Percentiles rank a stretch among this genome's conserved stretches.
Evolutionary conservation across 2,329 filamentous ascomycete species (phyloP).

Genomic region (Pseudocercospora cruenta): DNA sequence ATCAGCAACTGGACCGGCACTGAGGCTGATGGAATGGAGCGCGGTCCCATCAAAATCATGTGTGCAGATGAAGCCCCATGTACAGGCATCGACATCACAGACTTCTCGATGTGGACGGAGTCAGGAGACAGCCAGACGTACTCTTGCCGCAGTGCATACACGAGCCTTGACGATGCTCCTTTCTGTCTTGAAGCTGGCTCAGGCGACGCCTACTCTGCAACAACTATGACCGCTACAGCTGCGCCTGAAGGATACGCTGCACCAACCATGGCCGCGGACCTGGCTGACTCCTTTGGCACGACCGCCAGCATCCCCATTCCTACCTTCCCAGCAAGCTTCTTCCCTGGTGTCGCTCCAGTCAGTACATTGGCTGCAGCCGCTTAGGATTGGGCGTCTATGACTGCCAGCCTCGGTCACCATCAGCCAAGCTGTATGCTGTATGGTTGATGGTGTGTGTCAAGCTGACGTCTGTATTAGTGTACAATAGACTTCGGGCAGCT

Average conservation of each 20-base stretch:
- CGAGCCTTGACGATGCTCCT: conserved; percentile 41
- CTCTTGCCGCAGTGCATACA: conserved; percentile 54
- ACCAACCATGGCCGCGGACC: conserved; percentile 43
- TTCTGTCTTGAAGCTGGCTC: conserved; percentile 49
- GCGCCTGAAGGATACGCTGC: conserved; percentile 45
- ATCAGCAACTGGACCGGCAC: conserved; percentile 62
- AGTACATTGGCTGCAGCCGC: conserved; percentile 23
- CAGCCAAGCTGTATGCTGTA: conserved; percentile 5
- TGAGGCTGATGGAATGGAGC: conserved; percentile 51
- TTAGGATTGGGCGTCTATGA: conserved; percentile 1
- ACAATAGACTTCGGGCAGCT: conserved; percentile 1
- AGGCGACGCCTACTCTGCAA: conserved; percentile 37
- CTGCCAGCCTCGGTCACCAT: not conserved
- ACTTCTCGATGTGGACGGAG: conserved; percentile 60
- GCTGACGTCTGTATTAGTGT: conserved; percentile 8
- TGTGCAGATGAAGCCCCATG: conserved; percentile 58
- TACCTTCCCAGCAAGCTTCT: conserved; percentile 46
- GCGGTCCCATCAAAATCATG: conserved; percentile 58
- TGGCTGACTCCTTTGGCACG: conserved; percentile 38
- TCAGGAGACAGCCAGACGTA: conserved; percentile 46
- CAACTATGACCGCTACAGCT: conserved; percentile 41
- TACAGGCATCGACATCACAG: conserved; percentile 54
- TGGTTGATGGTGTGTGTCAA: not conserved
- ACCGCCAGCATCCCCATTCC: conserved; percentile 47
- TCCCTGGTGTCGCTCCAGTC: conserved; percentile 42